These are phyloP conservation scores for Wickerhamomyces sp. DNA, from an alignment of 1,139 yeast species.

Conservation along the genomic window DNA sequence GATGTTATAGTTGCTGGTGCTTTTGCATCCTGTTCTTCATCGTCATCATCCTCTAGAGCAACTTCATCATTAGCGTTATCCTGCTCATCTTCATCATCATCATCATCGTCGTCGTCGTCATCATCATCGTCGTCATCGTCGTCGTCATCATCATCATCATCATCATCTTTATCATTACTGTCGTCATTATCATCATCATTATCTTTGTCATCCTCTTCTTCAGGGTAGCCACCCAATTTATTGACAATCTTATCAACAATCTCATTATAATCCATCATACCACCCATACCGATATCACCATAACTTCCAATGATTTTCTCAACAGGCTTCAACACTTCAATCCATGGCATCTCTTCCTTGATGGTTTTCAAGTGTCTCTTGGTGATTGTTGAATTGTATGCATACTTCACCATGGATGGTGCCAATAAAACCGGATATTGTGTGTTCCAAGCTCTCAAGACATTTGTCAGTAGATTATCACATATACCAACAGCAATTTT, in stretches of 20 bases:
- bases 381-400: conserved; percentile 84
- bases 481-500: conserved; percentile 86
- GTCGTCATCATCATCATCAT: conserved; percentile 38
- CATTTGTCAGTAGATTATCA: conserved; percentile 82
- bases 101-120: conserved; percentile 31
- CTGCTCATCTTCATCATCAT: conserved; percentile 25
- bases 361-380: conserved; percentile 72
- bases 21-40: conserved; percentile 3
- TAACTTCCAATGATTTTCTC: conserved; percentile 69
- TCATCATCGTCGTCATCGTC: conserved; percentile 37
- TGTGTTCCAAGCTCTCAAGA: conserved; percentile 88
- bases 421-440: conserved; percentile 84
- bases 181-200: conserved; percentile 57
- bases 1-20: conserved; percentile 9
- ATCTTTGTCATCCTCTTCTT: conserved; percentile 76
- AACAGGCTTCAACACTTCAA: conserved; percentile 81
- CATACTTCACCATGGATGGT: conserved; percentile 91
- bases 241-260: conserved; percentile 79
- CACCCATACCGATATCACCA: conserved; percentile 95
- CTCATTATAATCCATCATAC: conserved; percentile 89
- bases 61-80: conserved; percentile 19
- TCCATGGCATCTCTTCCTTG: conserved; percentile 87
- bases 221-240: conserved; percentile 86
- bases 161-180: conserved; percentile 41
- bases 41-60: conserved; percentile 6